Conservation (phyloP, 2,329 filamentous ascomycete genomes). For the Cercospora zeae-maydis region DNA sequence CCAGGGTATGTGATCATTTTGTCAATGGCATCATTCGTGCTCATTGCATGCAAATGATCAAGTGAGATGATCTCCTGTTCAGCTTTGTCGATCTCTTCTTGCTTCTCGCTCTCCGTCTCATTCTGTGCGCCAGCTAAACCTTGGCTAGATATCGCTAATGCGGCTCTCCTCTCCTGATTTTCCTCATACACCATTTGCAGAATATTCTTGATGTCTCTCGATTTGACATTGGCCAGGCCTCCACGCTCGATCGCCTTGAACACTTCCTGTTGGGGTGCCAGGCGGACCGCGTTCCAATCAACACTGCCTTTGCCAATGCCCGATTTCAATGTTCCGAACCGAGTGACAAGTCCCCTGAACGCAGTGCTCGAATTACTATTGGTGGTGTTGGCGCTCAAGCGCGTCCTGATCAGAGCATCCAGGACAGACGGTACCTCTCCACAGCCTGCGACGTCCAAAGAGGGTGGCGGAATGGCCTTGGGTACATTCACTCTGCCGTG, state of each 20-base stretch:
- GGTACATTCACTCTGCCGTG: constrained; percentile 66
- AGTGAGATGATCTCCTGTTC: constrained; percentile 61
- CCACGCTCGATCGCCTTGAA: constrained; percentile 66
- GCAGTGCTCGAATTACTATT: constrained; percentile 61
- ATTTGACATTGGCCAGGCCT: constrained; percentile 68
- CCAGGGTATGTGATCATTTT: constrained; percentile 58
- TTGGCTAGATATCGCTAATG: constrained; percentile 42
- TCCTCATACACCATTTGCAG: constrained; percentile 69
- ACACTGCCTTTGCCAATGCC: constrained; percentile 68
- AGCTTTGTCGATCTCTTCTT: constrained; percentile 55
- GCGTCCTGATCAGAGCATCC: constrained; percentile 60
- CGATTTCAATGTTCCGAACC: constrained; percentile 60
- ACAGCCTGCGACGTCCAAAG: constrained; percentile 67
- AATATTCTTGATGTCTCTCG: constrained; percentile 68
- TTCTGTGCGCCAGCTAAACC: constrained; percentile 42
- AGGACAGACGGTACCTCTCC: constrained; percentile 64
- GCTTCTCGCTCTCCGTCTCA: constrained; percentile 50
- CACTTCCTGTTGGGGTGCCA: constrained; percentile 58
- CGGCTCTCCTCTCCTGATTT: constrained; percentile 56
- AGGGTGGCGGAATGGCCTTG: constrained; percentile 64
- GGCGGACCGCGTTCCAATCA: constrained; percentile 68
- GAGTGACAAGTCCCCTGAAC: constrained; percentile 61
- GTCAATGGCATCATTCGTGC: constrained; percentile 55
- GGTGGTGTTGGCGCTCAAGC: constrained; percentile 60
- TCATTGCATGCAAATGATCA: constrained; percentile 57